phyloP scores from a whole-genome alignment of 352 stramenopile species.

The Phytophthora hybrid region DNA sequence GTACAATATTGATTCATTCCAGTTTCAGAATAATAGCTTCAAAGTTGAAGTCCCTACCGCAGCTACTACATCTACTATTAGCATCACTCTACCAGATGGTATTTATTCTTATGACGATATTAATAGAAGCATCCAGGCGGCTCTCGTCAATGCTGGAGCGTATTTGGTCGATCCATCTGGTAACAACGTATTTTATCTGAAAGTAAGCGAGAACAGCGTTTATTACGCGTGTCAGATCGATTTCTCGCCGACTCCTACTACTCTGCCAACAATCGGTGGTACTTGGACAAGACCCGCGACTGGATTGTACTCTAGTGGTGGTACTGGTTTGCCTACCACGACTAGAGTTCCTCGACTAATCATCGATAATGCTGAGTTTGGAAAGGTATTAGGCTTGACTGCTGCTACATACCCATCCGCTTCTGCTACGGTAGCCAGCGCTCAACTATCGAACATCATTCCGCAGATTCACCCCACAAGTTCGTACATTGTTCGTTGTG shows the following conservation, averaged over 20 bases:
- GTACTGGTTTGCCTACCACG: conserved; percentile 25
- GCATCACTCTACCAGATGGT: no score
- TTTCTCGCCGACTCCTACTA: not conserved
- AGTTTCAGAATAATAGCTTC: no score
- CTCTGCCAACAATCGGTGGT: no score
- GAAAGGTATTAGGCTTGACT: conserved; percentile 11
- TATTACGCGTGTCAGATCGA: conserved; percentile 24
- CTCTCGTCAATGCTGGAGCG: no score
- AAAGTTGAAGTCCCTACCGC: no score
- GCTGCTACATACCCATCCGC: conserved; percentile 12
- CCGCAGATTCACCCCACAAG: conserved; percentile 14
- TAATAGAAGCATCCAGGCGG: no score
- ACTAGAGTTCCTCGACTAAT: conserved; percentile 11
- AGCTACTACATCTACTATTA: no score
- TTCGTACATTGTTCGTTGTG: conserved; percentile 27
- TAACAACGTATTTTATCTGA: conserved; percentile 12
- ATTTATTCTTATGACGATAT: no score
- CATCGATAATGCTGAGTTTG: conserved; percentile 27
- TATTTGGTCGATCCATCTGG: conserved; percentile 14
- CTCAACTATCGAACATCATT: not conserved
- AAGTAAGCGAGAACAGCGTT: conserved; percentile 9
- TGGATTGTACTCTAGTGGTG: conserved; percentile 5
- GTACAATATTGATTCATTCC: no score
- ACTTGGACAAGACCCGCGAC: conserved; percentile 9
- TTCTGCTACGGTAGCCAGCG: not conserved